A percentile compares a stretch with the other conserved stretches of the same genome.
Evolutionary conservation across 805 yeast species (phyloP).

Genomic region (Danielozyma ontarioensis): DNA sequence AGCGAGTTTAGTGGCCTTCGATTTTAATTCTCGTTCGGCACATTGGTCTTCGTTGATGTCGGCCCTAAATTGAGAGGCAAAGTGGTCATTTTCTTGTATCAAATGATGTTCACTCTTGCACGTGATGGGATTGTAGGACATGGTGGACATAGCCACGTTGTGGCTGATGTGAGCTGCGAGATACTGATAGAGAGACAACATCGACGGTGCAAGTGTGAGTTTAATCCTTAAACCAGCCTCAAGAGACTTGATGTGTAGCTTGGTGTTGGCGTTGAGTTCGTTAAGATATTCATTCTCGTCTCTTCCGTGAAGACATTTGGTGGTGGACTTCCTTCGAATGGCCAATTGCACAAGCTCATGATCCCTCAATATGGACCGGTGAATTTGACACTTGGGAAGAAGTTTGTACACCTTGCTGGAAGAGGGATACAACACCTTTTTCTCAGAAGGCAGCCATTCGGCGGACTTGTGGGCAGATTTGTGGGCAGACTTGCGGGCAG

Average conservation of each 20-base stretch:
- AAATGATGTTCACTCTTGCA: too few species aligned
- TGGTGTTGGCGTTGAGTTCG: conserved; percentile 12
- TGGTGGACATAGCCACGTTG: conserved; percentile 10
- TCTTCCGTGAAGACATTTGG: conserved; percentile 7
- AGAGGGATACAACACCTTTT: neutral
- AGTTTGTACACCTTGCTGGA: conserved; percentile 1
- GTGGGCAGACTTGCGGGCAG: too few species aligned
- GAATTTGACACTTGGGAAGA: conserved; percentile 3
- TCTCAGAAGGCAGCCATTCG: too few species aligned
- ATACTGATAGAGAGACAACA: conserved; percentile 39
- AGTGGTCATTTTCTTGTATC: neutral
- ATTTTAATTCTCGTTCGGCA: neutral
- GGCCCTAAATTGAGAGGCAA: neutral
- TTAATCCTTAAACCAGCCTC: conserved; percentile 49
- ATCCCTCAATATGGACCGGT: conserved; percentile 3
- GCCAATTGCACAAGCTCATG: conserved; percentile 15
- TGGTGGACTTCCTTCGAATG: conserved; percentile 25
- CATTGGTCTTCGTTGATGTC: neutral
- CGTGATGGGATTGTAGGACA: neutral
- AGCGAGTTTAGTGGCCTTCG: neutral
- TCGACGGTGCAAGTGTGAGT: conserved; percentile 41
- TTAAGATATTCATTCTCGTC: neutral
- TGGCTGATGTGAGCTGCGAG: conserved; percentile 31
- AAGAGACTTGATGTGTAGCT: conserved; percentile 38
- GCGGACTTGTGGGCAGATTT: too few species aligned